Evolutionary conservation across 2,329 filamentous ascomycete genomes (phyloP).

Genomic region (Albifimbria verrucaria): DNA sequence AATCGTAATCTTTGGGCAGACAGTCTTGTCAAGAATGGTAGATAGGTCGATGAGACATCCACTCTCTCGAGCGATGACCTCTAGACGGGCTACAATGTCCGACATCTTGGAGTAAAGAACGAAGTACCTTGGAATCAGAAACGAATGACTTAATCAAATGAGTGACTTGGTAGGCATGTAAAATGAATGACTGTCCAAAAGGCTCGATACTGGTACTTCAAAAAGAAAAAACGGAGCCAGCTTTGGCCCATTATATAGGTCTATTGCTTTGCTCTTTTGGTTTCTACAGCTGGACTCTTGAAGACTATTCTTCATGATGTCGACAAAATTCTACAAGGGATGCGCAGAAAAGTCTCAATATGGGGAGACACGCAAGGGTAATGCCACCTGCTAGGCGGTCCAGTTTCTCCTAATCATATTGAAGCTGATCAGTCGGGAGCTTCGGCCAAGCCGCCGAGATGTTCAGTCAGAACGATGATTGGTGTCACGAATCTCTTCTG

Average conservation of each 20-base stretch:
- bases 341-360: too few relatives aligned
- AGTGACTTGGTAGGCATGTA: constrained; percentile 1
- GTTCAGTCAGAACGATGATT: too few relatives aligned
- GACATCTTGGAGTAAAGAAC: constrained; percentile 9
- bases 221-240: constrained; percentile 6
- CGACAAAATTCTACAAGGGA: too few relatives aligned
- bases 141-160: constrained; percentile 1
- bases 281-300: not conserved
- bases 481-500: too few relatives aligned
- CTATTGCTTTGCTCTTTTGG: not conserved
- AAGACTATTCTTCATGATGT: not conserved
- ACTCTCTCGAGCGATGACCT: constrained; percentile 15
- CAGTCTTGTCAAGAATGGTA: constrained; percentile 13
- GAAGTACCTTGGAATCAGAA: constrained; percentile 3
- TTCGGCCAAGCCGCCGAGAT: too few relatives aligned
- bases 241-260: not conserved
- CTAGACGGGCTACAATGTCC: constrained; percentile 14
- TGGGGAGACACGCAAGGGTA: too few relatives aligned
- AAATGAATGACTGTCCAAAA: constrained; percentile 6
- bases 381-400: too few relatives aligned
- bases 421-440: too few relatives aligned
- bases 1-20: constrained; percentile 18
- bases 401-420: too few relatives aligned
- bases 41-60: constrained; percentile 19
- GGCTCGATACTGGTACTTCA: not conserved